A percentile compares a stretch with the other conserved stretches of the same genome.
Conservation (phyloP, 2,329 filamentous ascomycete species). For the Pyricularia sp. region DNA sequence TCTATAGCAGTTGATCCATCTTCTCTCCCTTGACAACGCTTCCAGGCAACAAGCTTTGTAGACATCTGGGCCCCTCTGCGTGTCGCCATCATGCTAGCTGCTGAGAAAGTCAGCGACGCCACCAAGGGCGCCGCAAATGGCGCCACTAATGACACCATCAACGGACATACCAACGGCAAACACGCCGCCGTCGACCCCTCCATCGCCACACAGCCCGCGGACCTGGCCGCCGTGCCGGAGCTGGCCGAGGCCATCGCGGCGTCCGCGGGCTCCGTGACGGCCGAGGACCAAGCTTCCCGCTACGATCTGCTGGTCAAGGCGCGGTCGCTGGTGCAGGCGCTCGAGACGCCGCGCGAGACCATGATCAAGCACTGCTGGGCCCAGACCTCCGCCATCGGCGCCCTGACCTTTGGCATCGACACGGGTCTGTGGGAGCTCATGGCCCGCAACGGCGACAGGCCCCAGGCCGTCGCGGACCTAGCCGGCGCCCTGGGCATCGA, state of each 20-base stretch:
- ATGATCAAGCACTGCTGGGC: constrained; percentile 37
- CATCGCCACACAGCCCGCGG: neutral
- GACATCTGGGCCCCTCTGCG: neutral
- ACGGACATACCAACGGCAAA: neutral
- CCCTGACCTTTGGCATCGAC: constrained; percentile 18
- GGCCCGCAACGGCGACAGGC: constrained; percentile 18
- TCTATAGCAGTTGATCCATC: no score
- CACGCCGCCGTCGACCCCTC: neutral
- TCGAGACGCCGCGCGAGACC: constrained; percentile 37
- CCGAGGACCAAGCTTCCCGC: constrained; percentile 9
- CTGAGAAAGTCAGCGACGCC: neutral
- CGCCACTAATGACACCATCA: neutral
- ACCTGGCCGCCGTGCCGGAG: neutral
- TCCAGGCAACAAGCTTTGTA: no score
- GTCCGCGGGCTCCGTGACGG: constrained; percentile 7
- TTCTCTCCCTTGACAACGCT: no score
- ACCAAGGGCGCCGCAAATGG: neutral
- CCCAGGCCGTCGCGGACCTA: constrained; percentile 22
- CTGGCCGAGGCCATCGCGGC: neutral
- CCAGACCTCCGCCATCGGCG: constrained; percentile 7
- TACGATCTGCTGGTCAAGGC: constrained; percentile 23
- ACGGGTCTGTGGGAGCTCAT: constrained; percentile 26
- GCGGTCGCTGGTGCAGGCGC: constrained; percentile 20
- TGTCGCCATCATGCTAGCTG: neutral
- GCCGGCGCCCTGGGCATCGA: constrained; percentile 14